These are phyloP conservation scores for Tetracladium setigerum DNA, from an alignment of 495 filamentous ascomycete species.

Conservation along the genomic window DNA sequence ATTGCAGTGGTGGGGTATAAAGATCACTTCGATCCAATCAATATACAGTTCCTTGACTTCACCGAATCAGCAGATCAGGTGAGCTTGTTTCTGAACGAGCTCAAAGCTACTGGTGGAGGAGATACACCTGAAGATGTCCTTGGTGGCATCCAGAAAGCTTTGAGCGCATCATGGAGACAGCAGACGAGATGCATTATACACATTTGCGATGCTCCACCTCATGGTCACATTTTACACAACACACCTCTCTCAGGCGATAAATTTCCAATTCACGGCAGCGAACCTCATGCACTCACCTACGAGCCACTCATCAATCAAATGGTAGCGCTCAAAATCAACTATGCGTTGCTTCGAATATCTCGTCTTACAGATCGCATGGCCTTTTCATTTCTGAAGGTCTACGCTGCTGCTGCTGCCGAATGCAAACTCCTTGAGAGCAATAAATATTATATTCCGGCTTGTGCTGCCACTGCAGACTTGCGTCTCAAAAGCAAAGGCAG, in stretches of 20 bases:
- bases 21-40: slow-evolving; percentile 25
- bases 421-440: slow-evolving; percentile 19
- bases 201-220: slow-evolving; percentile 29
- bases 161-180: slow-evolving; percentile 25
- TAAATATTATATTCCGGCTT: slow-evolving; percentile 14
- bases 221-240: slow-evolving; percentile 24
- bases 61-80: slow-evolving; percentile 20
- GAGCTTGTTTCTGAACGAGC: slow-evolving; percentile 13
- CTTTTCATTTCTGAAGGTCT: slow-evolving; percentile 20
- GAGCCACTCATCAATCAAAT: slow-evolving; percentile 21
- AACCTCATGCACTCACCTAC: slow-evolving; percentile 28
- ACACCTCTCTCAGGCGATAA: neutral
- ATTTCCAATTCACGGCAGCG: slow-evolving; percentile 22
- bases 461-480: neutral
- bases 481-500: neutral
- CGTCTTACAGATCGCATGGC: slow-evolving; percentile 27
- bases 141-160: slow-evolving; percentile 22
- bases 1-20: slow-evolving; percentile 34
- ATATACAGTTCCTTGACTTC: slow-evolving; percentile 31
- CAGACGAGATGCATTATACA: slow-evolving; percentile 31
- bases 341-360: slow-evolving; percentile 28
- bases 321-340: slow-evolving; percentile 28
- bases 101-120: slow-evolving; percentile 21
- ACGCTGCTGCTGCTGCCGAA: slow-evolving; percentile 18
- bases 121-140: slow-evolving; percentile 30